A percentile compares a stretch with the other conserved stretches of the same genome.
phyloP scores from a whole-genome alignment of 768 basidiomycete genomes.

The Pleurotus platypus region DNA sequence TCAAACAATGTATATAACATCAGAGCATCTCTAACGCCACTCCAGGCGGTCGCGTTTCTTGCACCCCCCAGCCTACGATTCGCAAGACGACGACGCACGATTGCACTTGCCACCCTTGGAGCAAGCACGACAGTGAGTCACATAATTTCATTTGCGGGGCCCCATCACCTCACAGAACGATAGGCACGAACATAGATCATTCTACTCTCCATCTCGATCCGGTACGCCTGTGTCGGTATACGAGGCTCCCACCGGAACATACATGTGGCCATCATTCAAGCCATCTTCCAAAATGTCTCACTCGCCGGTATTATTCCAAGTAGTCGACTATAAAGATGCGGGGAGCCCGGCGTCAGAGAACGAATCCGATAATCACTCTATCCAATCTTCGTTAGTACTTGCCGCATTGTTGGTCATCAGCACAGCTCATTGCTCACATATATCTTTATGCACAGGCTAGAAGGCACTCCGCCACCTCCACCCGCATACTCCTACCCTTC shows the following conservation, averaged over 20 bases:
- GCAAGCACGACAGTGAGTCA: background rate
- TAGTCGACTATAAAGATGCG: slow-evolving; percentile 16
- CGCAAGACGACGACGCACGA: slow-evolving; percentile 4
- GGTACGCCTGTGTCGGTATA: slow-evolving; percentile 32
- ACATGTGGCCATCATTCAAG: slow-evolving; percentile 43
- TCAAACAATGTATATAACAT: background rate
- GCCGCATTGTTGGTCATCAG: background rate
- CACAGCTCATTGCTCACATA: too few relatives aligned
- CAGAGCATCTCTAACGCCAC: background rate
- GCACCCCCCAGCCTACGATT: slow-evolving; percentile 1
- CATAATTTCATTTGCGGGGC: background rate
- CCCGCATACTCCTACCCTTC: background rate
- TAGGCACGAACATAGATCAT: background rate
- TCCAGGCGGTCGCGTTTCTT: slow-evolving; percentile 2
- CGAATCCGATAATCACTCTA: slow-evolving; percentile 5
- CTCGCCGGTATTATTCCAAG: slow-evolving; percentile 31
- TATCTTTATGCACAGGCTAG: background rate
- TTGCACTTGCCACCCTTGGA: slow-evolving; percentile 1
- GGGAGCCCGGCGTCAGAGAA: slow-evolving; percentile 6
- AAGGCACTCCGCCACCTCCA: slow-evolving; percentile 4
- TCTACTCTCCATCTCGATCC: slow-evolving; percentile 1
- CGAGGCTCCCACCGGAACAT: slow-evolving; percentile 41
- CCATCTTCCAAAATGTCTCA: slow-evolving; percentile 39
- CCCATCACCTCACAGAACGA: background rate
- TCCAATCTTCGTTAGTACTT: slow-evolving; percentile 4